phyloP scores from a whole-genome alignment of 148 eudicot genomes.

The Rhododendron williamsianum region DNA sequence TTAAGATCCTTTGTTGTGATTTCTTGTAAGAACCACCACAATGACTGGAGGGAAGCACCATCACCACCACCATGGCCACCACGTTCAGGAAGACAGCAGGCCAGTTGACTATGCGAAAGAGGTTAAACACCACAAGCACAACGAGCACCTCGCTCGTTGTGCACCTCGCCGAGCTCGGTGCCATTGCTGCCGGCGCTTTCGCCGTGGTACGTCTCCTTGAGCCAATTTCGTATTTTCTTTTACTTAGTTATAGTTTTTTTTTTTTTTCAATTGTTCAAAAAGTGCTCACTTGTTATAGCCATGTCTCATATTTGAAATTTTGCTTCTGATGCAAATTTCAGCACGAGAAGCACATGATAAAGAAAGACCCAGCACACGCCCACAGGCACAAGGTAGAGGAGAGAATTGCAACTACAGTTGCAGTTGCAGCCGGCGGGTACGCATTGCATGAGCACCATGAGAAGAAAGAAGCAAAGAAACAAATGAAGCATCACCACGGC shows the following conservation, averaged over 20 bases:
- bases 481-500: slow-evolving; percentile 42
- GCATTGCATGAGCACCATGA: slow-evolving; percentile 56
- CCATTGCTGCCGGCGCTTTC: slow-evolving; percentile 37
- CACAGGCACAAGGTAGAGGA: slow-evolving; percentile 54
- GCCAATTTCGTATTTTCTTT: background rate
- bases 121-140: slow-evolving; percentile 36
- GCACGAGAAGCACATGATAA: slow-evolving; percentile 57
- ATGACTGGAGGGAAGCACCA: slow-evolving; percentile 19
- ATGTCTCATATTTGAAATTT: background rate
- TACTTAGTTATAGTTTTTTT: too few relatives aligned
- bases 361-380: slow-evolving; percentile 56
- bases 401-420: slow-evolving; percentile 43
- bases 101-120: slow-evolving; percentile 27
- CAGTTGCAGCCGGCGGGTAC: slow-evolving; percentile 46
- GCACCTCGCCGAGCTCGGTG: slow-evolving; percentile 29
- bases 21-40: background rate
- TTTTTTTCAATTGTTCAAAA: background rate
- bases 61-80: slow-evolving; percentile 18
- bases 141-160: slow-evolving; percentile 25
- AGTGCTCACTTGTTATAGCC: background rate
- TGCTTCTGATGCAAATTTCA: background rate
- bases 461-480: slow-evolving; percentile 50
- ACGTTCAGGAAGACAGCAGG: background rate
- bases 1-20: background rate
- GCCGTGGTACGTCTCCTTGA: slow-evolving; percentile 28